Conservation (phyloP, 345 rosid genomes). For the Bruguiera gymnorhiza region DNA sequence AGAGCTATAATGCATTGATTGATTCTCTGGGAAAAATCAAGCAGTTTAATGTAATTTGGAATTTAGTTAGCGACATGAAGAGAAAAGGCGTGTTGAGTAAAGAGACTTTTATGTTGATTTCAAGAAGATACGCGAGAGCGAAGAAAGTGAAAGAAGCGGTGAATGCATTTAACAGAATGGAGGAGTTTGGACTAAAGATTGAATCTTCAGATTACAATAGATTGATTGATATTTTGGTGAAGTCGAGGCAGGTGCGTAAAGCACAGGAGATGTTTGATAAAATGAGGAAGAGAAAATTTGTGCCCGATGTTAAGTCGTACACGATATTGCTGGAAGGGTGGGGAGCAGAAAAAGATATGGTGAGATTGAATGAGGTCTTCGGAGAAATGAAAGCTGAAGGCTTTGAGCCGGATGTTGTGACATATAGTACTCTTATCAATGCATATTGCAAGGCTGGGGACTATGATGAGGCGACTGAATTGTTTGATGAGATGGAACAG, state of each 20-base stretch:
- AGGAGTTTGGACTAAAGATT: conserved; percentile 56
- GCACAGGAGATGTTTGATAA: conserved; percentile 85
- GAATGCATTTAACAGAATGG: conserved; percentile 66
- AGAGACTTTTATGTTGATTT: conserved; percentile 69
- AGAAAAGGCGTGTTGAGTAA: conserved; percentile 51
- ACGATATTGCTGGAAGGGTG: conserved; percentile 84
- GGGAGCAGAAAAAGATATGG: conserved; percentile 61
- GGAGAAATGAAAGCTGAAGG: conserved; percentile 76
- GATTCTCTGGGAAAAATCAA: conserved; percentile 82
- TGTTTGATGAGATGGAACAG: conserved; percentile 60
- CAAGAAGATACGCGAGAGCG: conserved; percentile 70
- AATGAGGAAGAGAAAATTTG: conserved; percentile 64
- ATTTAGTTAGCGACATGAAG: conserved; percentile 64
- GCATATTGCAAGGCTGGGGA: conserved; percentile 64
- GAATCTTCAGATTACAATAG: conserved; percentile 63
- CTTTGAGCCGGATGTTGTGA: conserved; percentile 71
- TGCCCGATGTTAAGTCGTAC: conserved; percentile 63
- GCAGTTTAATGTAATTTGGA: conserved; percentile 68
- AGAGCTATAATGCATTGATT: conserved; percentile 67
- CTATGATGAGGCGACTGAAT: conserved; percentile 49
- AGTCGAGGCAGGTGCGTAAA: conserved; percentile 61
- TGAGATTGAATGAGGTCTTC: conserved; percentile 59
- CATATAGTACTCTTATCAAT: conserved; percentile 68
- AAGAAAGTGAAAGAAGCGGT: conserved; percentile 70
- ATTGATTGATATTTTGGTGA: conserved; percentile 56